Evolutionary conservation across 306 rosid species (phyloP).

Genomic region (Hippophae gyantsensis): DNA sequence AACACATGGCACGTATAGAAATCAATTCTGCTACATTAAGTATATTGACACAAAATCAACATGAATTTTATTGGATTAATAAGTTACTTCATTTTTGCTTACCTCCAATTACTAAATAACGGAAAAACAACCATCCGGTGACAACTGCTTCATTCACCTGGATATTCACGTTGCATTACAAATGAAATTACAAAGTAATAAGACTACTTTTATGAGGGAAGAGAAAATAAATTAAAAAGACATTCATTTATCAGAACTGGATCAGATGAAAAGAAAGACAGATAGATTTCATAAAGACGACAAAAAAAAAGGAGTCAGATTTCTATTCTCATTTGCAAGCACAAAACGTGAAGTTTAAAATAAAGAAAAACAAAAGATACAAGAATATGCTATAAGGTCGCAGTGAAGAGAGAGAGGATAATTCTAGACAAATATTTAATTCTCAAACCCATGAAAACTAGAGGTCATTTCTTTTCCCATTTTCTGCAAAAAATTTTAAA

Average conservation of each 20-base stretch:
- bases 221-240: not conserved
- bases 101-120: conserved; percentile 99
- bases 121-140: conserved; percentile 94
- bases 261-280: too few relatives aligned
- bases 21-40: not conserved
- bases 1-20: too few relatives aligned
- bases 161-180: conserved; percentile 16
- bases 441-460: not conserved
- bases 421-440: not conserved
- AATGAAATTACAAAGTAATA: not conserved
- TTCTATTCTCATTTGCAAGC: not conserved
- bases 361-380: not conserved
- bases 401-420: too few relatives aligned
- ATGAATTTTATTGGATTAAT: conserved; percentile 2
- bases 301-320: too few relatives aligned
- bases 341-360: not conserved
- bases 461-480: not conserved
- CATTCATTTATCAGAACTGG: too few relatives aligned
- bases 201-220: not conserved
- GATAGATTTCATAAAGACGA: too few relatives aligned
- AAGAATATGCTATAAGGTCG: not conserved
- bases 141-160: conserved; percentile 97
- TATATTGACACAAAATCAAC: not conserved
- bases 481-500: not conserved
- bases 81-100: conserved; percentile 15